Conservation (phyloP, 805 yeast genomes). For the Metschnikowia orientalis region DNA sequence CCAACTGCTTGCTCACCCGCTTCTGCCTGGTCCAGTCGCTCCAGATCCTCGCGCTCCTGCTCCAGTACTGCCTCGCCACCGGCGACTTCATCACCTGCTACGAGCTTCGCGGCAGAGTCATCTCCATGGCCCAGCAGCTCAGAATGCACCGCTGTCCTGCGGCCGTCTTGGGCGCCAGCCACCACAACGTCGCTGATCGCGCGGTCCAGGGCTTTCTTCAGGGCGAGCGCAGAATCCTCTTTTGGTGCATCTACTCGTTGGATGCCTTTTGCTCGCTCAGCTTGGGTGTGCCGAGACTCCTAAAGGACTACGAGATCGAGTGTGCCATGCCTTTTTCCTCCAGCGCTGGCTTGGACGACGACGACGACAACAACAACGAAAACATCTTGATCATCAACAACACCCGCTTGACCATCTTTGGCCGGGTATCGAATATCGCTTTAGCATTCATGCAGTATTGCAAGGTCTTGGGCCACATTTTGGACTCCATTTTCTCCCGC, state of each 20-base stretch:
- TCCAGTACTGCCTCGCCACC: constrained; percentile 64
- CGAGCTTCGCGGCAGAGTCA: constrained; percentile 68
- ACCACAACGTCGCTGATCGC: constrained; percentile 20
- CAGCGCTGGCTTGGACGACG: constrained; percentile 34
- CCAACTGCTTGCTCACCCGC: constrained; percentile 52
- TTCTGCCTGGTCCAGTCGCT: constrained; percentile 63
- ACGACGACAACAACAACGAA: constrained; percentile 38
- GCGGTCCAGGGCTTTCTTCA: constrained; percentile 62
- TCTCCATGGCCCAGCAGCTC: constrained; percentile 80
- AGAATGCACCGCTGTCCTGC: constrained; percentile 85
- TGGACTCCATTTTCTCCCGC: constrained; percentile 68
- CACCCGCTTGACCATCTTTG: constrained; percentile 57
- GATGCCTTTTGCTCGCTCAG: constrained; percentile 73
- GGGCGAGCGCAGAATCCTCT: constrained; percentile 75
- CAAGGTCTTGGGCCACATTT: constrained; percentile 65
- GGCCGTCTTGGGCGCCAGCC: constrained; percentile 67
- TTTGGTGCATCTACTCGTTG: constrained; percentile 78
- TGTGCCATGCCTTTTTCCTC: constrained; percentile 74
- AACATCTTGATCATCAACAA: constrained; percentile 59
- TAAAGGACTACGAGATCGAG: constrained; percentile 78
- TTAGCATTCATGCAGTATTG: constrained; percentile 64
- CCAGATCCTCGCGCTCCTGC: constrained; percentile 63
- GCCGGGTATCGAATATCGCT: constrained; percentile 63
- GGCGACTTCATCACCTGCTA: constrained; percentile 75
- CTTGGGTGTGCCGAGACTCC: constrained; percentile 75